Evolutionary conservation across 1,139 yeast species (phyloP), one percentile per base, ranked within the genome.

Genomic region (Sugiyamaella sp.): DNA sequence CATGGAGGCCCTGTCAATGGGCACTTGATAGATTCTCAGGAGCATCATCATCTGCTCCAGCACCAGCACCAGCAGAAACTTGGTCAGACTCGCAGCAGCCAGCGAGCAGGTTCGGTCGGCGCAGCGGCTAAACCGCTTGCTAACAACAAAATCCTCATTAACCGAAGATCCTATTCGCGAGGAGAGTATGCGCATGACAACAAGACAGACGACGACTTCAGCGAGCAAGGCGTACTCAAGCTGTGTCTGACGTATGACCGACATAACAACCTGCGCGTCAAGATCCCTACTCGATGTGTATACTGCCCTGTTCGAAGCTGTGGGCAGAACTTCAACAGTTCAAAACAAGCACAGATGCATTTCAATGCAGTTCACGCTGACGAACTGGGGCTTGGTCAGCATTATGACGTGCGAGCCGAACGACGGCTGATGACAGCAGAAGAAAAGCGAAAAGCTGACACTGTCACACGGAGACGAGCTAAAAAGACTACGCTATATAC

Each of bases 271-370:
- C 22, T 46, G n/a, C 50, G 50, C n/a, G 50, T 46, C 10, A 46
- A 46, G 17, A 46, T 46, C 20, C 50, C 50, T 27, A 46, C 50
- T 46, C 50, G 50, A 10, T 46, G 50, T 25, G 50, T 46, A 32
- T 39, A 46, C 19, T 46, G 50, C 20, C 50, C 50, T n/a, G 24
- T 46, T 6, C 35, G 50, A 20, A 37, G 9, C 20, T 46, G 50
- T 29, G 43, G 50, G 12, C 39, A 38, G 21, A 38, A 46, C 19
- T 46, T 46, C 21, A 38, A 38, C n/a, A 32, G 45, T 17, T 38
- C 38, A 14, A 46, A 37, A 25, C 39, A 46, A n/a, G 37, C 44
- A 2, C 50, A 46, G 25, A 9, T 16, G 4, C 50, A 46, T 46
- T 46, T 19, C n/a, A 33, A 46, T 27, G 20, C 21, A 9, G 50